Evolutionary conservation across 805 yeast species (phyloP).

Genomic region (Dipodascopsis tothii): DNA sequence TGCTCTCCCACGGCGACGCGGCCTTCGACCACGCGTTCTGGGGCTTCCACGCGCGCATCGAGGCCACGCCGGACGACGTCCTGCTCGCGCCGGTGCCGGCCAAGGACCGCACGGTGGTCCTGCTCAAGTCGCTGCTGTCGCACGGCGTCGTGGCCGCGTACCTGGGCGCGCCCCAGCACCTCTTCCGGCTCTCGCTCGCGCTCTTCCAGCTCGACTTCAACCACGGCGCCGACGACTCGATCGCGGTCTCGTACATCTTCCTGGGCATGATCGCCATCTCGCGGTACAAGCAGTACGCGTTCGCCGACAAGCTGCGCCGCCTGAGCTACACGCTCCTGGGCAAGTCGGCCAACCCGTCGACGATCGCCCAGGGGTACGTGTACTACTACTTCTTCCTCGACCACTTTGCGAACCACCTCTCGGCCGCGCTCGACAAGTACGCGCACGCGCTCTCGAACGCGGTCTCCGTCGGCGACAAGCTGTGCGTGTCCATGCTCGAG

Average conservation of each 20-base stretch:
- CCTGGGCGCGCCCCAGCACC: conserved; percentile 9
- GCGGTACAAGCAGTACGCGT: conserved; percentile 7
- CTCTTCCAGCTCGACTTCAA: conserved; percentile 4
- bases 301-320: conserved; percentile 8
- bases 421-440: neutral
- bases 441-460: conserved; percentile 6
- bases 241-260: conserved; percentile 10
- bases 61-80: conserved; percentile 13
- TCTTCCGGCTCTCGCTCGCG: conserved; percentile 5
- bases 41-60: conserved; percentile 7
- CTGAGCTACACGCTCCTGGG: conserved; percentile 3
- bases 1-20: neutral
- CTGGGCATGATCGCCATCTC: conserved; percentile 17
- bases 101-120: neutral
- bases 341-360: conserved; percentile 1
- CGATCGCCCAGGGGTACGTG: conserved; percentile 7
- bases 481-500: conserved; percentile 7
- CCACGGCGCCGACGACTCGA: conserved; percentile 12
- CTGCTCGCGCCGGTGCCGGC: conserved; percentile 3
- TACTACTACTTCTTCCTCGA: conserved; percentile 7
- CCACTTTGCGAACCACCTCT: conserved; percentile 3
- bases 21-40: conserved; percentile 5
- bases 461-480: conserved; percentile 13
- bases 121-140: conserved; percentile 2
- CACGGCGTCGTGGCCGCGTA: conserved; percentile 7